Percentiles rank a stretch among this genome's conserved stretches.
Conservation (phyloP, 768 basidiomycete genomes). For the Epithele typhae region DNA sequence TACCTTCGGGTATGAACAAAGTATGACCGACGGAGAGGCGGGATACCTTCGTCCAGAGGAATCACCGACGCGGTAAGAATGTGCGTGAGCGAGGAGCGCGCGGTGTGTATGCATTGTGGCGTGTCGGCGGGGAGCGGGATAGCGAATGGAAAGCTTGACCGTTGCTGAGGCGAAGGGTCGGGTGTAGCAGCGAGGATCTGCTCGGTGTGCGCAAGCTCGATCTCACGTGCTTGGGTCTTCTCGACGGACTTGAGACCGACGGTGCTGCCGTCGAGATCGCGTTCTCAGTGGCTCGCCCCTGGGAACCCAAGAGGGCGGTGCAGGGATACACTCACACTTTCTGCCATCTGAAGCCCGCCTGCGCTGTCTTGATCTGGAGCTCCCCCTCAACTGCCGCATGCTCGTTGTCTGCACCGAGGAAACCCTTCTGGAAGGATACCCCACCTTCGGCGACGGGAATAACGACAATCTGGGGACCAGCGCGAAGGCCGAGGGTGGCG, state of each 20-base stretch:
- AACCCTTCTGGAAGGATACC: conserved; percentile 82
- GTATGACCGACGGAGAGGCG: conserved; percentile 49
- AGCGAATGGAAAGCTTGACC: conserved; percentile 72
- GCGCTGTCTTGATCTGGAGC: conserved; percentile 74
- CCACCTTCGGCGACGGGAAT: conserved; percentile 58
- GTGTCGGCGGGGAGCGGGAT: conserved; percentile 76
- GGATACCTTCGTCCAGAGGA: conserved; percentile 30
- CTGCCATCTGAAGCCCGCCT: conserved; percentile 48
- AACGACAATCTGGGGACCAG: conserved; percentile 65
- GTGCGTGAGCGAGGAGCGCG: conserved; percentile 69
- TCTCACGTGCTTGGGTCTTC: conserved; percentile 51
- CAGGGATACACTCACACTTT: conserved; percentile 56
- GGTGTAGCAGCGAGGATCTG: conserved; percentile 49
- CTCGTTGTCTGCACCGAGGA: conserved; percentile 79
- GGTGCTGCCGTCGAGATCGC: conserved; percentile 37
- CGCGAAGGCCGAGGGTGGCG: conserved; percentile 23
- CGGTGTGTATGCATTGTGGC: conserved; percentile 77
- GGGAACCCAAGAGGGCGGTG: too few species aligned
- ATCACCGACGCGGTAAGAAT: conserved; percentile 64
- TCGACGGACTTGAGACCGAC: conserved; percentile 67
- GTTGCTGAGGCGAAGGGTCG: conserved; percentile 37
- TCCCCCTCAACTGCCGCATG: conserved; percentile 84
- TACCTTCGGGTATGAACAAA: conserved; percentile 73
- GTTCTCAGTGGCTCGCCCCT: conserved; percentile 10
- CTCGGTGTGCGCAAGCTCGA: conserved; percentile 62